Evolutionary conservation across 1,284 basidiomycete genomes (phyloP).

Genomic region (Ustilago shanxiensis): DNA sequence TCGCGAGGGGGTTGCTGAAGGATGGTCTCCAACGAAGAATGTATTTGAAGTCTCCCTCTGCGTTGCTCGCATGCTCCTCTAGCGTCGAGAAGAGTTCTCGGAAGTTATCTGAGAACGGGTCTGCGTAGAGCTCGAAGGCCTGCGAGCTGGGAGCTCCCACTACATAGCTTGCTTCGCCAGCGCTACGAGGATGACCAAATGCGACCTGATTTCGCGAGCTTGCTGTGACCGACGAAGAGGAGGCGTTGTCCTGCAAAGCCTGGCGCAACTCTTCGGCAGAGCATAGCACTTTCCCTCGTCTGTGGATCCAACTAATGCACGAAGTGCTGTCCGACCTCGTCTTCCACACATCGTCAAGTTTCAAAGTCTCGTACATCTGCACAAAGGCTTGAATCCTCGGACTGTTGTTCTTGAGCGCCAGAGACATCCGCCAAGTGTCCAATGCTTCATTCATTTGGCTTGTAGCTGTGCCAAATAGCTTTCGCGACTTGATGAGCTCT

Average conservation of each 20-base stretch:
- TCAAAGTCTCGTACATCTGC: slow-evolving; percentile 56
- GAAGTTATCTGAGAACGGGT: slow-evolving; percentile 61
- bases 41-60: slow-evolving; percentile 41
- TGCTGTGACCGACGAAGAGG: not conserved
- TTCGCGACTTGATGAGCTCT: slow-evolving; percentile 11
- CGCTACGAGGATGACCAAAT: slow-evolving; percentile 49
- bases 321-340: slow-evolving; percentile 70
- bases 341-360: slow-evolving; percentile 25
- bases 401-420: slow-evolving; percentile 57
- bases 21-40: slow-evolving; percentile 68
- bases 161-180: not conserved
- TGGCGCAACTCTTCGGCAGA: slow-evolving; percentile 36
- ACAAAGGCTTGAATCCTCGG: slow-evolving; percentile 61
- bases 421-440: slow-evolving; percentile 53
- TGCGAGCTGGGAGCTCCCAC: not conserved
- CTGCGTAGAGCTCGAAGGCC: slow-evolving; percentile 58
- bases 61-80: slow-evolving; percentile 18
- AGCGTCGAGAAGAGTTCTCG: slow-evolving; percentile 52
- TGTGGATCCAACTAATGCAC: slow-evolving; percentile 60
- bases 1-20: not conserved
- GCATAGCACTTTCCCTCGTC: slow-evolving; percentile 51
- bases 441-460: slow-evolving; percentile 14
- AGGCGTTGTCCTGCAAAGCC: slow-evolving; percentile 17
- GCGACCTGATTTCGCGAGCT: slow-evolving; percentile 44
- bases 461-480: slow-evolving; percentile 14